Evolutionary conservation across 1,284 basidiomycete genomes (phyloP).

Genomic region (Fomitopsis betulina): DNA sequence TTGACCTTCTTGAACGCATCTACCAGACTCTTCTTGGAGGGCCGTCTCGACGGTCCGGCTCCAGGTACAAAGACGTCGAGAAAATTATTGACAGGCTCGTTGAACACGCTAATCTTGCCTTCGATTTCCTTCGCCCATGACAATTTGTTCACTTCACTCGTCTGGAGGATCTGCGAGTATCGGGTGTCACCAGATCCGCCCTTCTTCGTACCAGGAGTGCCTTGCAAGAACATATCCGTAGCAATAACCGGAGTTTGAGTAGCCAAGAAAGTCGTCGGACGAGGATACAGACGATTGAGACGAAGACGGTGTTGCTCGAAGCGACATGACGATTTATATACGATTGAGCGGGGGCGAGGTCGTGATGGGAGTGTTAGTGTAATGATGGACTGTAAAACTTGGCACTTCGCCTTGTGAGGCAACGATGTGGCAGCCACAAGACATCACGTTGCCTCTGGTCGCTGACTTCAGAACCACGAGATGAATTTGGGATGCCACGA

Average conservation of each 20-base stretch:
- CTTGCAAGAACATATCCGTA: background rate
- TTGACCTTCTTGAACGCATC: too few relatives aligned
- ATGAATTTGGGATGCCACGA: too few relatives aligned
- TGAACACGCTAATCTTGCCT: background rate
- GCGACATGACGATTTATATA: background rate
- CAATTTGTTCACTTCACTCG: background rate
- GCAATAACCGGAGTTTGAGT: background rate
- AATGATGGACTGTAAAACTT: too few relatives aligned
- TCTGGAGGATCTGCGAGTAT: background rate
- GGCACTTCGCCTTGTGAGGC: too few relatives aligned
- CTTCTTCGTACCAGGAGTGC: background rate
- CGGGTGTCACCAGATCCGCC: background rate
- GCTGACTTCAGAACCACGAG: too few relatives aligned
- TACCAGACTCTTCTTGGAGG: too few relatives aligned
- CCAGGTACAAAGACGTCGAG: background rate
- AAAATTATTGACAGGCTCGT: background rate
- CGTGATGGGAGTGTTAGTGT: background rate
- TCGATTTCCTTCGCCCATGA: background rate
- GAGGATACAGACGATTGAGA: background rate
- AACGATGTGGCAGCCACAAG: too few relatives aligned
- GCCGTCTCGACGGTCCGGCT: too few relatives aligned
- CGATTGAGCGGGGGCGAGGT: background rate
- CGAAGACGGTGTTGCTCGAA: background rate
- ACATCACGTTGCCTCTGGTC: too few relatives aligned
- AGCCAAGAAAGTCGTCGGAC: background rate